These are phyloP conservation scores for Rubroboletus satanas DNA, from an alignment of 768 basidiomycete genomes.

Conservation along the genomic window DNA sequence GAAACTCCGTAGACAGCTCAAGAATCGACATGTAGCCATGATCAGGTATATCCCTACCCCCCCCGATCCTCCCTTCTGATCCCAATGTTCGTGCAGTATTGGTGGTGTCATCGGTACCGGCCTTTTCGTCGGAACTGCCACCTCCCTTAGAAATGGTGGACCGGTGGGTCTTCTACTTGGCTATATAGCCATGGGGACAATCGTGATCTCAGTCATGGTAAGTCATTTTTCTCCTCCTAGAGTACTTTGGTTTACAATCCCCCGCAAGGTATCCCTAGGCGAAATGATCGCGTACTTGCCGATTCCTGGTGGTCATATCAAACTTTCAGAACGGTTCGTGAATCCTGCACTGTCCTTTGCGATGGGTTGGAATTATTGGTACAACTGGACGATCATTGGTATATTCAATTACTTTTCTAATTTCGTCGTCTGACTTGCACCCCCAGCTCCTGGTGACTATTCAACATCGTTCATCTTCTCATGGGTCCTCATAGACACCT, in stretches of 20 bases:
- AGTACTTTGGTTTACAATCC: background rate
- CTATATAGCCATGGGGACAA: slow-evolving; percentile 58
- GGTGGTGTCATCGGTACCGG: slow-evolving; percentile 58
- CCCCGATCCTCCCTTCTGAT: background rate
- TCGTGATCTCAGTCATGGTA: slow-evolving; percentile 74
- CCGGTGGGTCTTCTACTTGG: slow-evolving; percentile 75
- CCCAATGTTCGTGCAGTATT: slow-evolving; percentile 40
- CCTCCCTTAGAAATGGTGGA: slow-evolving; percentile 51
- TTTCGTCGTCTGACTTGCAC: background rate
- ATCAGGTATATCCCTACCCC: slow-evolving; percentile 48
- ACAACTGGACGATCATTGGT: slow-evolving; percentile 31
- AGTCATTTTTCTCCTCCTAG: slow-evolving; percentile 2
- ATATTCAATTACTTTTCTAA: background rate
- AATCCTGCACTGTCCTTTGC: slow-evolving; percentile 63
- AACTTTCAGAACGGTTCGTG: slow-evolving; percentile 76
- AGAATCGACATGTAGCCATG: slow-evolving; percentile 80
- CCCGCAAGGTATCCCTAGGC: slow-evolving; percentile 53
- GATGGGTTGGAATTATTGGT: slow-evolving; percentile 57
- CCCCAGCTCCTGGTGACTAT: slow-evolving; percentile 25
- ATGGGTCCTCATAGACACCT: slow-evolving; percentile 1
- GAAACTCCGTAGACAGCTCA: slow-evolving; percentile 55
- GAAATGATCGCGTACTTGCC: slow-evolving; percentile 69
- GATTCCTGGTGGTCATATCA: slow-evolving; percentile 78
- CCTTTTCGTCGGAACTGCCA: slow-evolving; percentile 65
- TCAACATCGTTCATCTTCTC: background rate